Base-by-base conservation (phyloP, 2,329 filamentous ascomycete genomes). In the Didymella keratinophila region DNA sequence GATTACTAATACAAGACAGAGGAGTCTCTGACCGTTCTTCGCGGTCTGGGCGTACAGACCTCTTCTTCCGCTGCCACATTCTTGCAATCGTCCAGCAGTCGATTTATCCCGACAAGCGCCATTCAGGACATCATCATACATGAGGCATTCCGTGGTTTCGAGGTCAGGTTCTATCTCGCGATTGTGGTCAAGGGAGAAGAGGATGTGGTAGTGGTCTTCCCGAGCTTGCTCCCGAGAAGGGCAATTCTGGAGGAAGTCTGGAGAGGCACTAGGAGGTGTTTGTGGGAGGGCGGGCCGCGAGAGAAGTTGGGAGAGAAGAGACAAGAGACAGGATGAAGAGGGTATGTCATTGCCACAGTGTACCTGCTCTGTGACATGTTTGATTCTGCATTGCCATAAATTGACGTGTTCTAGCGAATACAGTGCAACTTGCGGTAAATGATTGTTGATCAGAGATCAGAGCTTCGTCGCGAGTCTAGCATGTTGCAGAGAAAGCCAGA, bases 61-160 rank as follows among this genome's bases (percentile, higher is more conserved):
- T 89, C 86, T 8, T 89, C 88, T 1, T 88, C 87, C 27, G 87
- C 88, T 9, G 78, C 83, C 1, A 89, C 87, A 9, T 92, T 91
- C 70, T 81, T 93, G 7, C 82, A 83, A 36, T 81, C 82, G 9
- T 79, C 85, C 2, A 82, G 83, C 1, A 90, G 87, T n/a, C 81
- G 88, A 48, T 92, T 91, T 76, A 98, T 99, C 58, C 94, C 95
- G 0, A 97, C 94, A 0, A 91, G 90, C 43, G 89, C 92, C 78
- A 96, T 99, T 57, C 91, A 91, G 73, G 95, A 99, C 75, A 89
- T 99, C 56, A 87, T 97, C 52, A 91, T 99, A 49, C 93, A 97
- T 75, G 95, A 99, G 81, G 95, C 93, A 3, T 98, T 98, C 78
- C 87, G 87, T 56, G 93, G 93, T 0, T 96, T 97, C 71, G 92